A percentile compares a stretch with the other conserved stretches of the same genome.
Evolutionary conservation across 176 grass and related monocot genomes (phyloP).

Genomic region (Urochloa ruziziensis): DNA sequence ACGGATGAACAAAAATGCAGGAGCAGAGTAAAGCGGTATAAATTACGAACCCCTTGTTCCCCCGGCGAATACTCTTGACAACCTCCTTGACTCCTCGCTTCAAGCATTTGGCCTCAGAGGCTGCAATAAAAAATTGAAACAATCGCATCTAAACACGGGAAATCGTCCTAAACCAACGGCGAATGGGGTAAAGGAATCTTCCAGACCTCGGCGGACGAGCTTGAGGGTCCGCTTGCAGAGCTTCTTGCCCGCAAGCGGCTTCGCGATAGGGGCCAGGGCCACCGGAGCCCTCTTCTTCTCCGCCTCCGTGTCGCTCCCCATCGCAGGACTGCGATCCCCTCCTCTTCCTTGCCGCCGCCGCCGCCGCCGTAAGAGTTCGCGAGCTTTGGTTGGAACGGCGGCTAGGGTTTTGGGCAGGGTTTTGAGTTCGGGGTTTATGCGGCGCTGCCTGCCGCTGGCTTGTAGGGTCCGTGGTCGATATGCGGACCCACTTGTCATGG

Average conservation of each 20-base stretch:
- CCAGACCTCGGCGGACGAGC: slow-evolving; percentile 52
- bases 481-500: not conserved
- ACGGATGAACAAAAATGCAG: not conserved
- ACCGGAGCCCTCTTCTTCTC: slow-evolving; percentile 25
- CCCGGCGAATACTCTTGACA: slow-evolving; percentile 85
- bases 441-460: not conserved
- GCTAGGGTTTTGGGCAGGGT: slow-evolving; percentile 40
- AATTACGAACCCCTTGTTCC: slow-evolving; percentile 61
- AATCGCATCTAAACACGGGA: not conserved
- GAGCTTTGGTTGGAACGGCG: slow-evolving; percentile 10
- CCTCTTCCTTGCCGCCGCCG: not conserved
- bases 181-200: not conserved
- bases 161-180: not conserved
- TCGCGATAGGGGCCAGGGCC: slow-evolving; percentile 63
- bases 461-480: not conserved
- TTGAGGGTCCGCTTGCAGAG: slow-evolving; percentile 81
- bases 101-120: slow-evolving; percentile 80
- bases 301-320: slow-evolving; percentile 46
- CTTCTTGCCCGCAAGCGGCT: slow-evolving; percentile 74
- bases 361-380: slow-evolving; percentile 5
- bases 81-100: slow-evolving; percentile 94
- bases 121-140: slow-evolving; percentile 1
- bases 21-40: not conserved
- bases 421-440: not conserved
- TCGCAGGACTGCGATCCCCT: not conserved